phyloP scores from a whole-genome alignment of 2,329 filamentous ascomycete genomes.

The Neonectria sp. region DNA sequence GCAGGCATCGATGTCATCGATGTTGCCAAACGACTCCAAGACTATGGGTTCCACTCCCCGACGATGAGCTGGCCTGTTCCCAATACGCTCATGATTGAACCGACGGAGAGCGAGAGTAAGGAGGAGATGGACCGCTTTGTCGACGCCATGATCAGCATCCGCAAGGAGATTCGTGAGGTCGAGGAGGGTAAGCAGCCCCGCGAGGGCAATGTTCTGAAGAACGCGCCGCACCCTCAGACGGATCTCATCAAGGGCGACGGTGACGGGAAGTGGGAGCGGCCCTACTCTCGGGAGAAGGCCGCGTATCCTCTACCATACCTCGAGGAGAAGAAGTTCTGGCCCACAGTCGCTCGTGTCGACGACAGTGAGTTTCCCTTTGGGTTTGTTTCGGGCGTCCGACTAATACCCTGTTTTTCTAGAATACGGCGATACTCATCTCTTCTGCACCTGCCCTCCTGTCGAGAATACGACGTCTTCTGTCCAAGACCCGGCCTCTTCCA shows the following conservation, averaged over 20 bases:
- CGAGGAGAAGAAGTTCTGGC: constrained; percentile 98
- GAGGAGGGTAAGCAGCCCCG: constrained; percentile 84
- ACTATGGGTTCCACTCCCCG: constrained; percentile 97
- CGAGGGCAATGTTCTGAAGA: constrained; percentile 88
- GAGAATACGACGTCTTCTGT: not conserved
- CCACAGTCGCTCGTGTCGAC: constrained; percentile 86
- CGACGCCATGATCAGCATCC: constrained; percentile 89
- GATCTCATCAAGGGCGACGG: constrained; percentile 78
- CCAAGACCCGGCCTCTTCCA: not conserved
- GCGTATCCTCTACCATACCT: constrained; percentile 89
- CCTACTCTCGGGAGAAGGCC: constrained; percentile 85
- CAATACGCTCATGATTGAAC: constrained; percentile 98
- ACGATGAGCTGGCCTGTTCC: constrained; percentile 98
- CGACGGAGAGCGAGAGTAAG: constrained; percentile 93
- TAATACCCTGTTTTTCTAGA: not conserved
- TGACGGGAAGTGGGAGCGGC: constrained; percentile 80
- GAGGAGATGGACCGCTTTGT: constrained; percentile 95
- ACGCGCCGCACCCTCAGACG: constrained; percentile 86
- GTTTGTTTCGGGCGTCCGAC: not conserved
- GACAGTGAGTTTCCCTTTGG: constrained; percentile 75
- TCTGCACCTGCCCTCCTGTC: constrained; percentile 1
- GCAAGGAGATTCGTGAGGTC: constrained; percentile 85
- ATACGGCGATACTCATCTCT: not conserved
- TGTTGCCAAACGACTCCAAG: constrained; percentile 95
- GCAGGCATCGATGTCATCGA: constrained; percentile 93